A percentile compares a stretch with the other conserved stretches of the same genome.
phyloP scores from a whole-genome alignment of 163 green algal genomes.

The Prototheca wickerhamii region DNA sequence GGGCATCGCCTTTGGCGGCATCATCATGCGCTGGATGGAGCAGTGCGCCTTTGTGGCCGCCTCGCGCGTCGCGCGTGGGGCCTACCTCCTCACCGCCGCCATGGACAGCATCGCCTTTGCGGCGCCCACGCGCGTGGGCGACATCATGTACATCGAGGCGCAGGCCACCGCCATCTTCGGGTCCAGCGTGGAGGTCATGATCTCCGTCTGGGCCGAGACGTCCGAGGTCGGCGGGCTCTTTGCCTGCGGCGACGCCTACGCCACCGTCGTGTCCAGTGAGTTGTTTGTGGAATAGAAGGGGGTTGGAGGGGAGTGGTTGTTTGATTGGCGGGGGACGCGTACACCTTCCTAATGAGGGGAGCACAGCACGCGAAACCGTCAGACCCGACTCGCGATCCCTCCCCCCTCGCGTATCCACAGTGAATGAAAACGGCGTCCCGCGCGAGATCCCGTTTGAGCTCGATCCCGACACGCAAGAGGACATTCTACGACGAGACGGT shows the following conservation, averaged over 20 bases:
- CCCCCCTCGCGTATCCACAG: no score
- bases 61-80: constrained; percentile 47
- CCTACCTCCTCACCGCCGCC: constrained; percentile 60
- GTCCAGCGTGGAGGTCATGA: constrained; percentile 66
- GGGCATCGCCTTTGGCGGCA: constrained; percentile 74
- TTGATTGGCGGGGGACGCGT: no score
- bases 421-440: constrained; percentile 19
- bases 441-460: constrained; percentile 52
- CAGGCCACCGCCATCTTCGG: constrained; percentile 75
- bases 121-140: constrained; percentile 57
- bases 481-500: no score
- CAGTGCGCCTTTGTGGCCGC: constrained; percentile 73
- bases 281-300: no score
- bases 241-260: constrained; percentile 63
- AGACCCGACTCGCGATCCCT: no score
- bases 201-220: constrained; percentile 66
- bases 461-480: constrained; percentile 13
- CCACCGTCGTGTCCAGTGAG: constrained; percentile 56
- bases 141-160: constrained; percentile 73
- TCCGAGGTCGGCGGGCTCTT: constrained; percentile 43
- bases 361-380: no score
- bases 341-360: no score
- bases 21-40: constrained; percentile 80
- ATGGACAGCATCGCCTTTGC: constrained; percentile 71
- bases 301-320: no score